Base-by-base conservation (phyloP, 2,329 filamentous ascomycete genomes). In the Endoconidiophora polonica region DNA sequence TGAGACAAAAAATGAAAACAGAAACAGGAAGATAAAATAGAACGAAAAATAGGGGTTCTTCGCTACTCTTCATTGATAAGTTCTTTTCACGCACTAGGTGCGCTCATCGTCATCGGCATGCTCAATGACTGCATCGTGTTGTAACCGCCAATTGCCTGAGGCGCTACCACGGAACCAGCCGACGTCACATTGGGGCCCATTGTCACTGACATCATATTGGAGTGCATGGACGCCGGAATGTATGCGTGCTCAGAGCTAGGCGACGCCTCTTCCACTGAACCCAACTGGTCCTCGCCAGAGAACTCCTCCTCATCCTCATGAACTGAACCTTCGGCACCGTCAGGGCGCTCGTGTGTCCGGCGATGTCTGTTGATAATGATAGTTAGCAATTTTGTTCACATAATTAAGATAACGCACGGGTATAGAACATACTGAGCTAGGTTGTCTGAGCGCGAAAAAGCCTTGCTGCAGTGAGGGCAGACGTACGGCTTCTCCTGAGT, bases 401-500 rank as follows among this genome's bases (percentile, higher is more conserved):
- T n/a, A 7, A 22, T 49, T 14, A 60, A 61, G 57, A 59, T 56
- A 10, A 33, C 3, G 56, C 54, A 54, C 59, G 56, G 58, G 54
- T 54, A 55, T 59, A 62, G 59, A 62, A 66, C 77, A 68, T 86
- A 94, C 84, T 98, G 91, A 66, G 91, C 91, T 68, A 98, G 83
- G 66, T 98, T 98, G 71, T 98, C 91, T 61, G 90, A 96, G 68
- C 91, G 77, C 54, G 91, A 96, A 67, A 98, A 98, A 57, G 90
- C 90, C 74, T 96, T 96, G 75, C 85, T 94, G 78, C 91, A 98
- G 66, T 94, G 82, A 59, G 85, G 84, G 77, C 91, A 98, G 63
- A 93, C 82, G 68, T 98, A 98, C 59, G 91, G 91, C 69, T 90
- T 86, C 73, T 98, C 91, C 74, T 98, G 91, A 51, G 91, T 98